Conservation (phyloP, 2,329 filamentous ascomycete genomes). For the Phyllosticta citribraziliensis region DNA sequence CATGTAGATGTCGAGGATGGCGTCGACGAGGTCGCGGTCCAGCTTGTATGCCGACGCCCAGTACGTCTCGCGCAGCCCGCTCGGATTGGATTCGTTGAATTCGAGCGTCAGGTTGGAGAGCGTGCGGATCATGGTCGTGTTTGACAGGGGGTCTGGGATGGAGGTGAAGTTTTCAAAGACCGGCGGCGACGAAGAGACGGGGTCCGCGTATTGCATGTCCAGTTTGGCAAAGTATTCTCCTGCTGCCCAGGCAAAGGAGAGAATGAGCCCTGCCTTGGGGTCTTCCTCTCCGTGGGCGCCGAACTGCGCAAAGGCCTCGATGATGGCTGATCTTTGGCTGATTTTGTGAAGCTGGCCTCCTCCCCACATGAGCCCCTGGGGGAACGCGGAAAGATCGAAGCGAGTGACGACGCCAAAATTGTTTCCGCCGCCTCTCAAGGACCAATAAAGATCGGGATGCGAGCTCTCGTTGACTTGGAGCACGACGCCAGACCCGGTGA, state of each 20-base stretch:
- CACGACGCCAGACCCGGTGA: constrained; percentile 23
- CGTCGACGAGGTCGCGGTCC: constrained; percentile 19
- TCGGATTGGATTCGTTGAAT: constrained; percentile 24
- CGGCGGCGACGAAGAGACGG: constrained; percentile 14
- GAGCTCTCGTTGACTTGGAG: constrained; percentile 18
- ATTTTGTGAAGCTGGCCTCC: constrained; percentile 13
- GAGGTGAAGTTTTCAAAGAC: constrained; percentile 20
- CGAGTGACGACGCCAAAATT: constrained; percentile 25
- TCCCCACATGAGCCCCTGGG: constrained; percentile 21
- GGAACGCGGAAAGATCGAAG: constrained; percentile 14
- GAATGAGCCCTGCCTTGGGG: constrained; percentile 17
- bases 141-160: constrained; percentile 12
- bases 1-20: constrained; percentile 18
- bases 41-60: constrained; percentile 22
- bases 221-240: constrained; percentile 15
- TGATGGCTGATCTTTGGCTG: constrained; percentile 14
- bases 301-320: constrained; percentile 20
- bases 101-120: constrained; percentile 20
- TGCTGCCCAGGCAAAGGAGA: constrained; percentile 17
- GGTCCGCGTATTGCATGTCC: constrained; percentile 10
- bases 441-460: constrained; percentile 26
- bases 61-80: constrained; percentile 21
- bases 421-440: constrained; percentile 27
- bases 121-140: constrained; percentile 15
- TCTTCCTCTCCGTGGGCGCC: constrained; percentile 17